Base-by-base conservation (phyloP, 768 basidiomycete genomes). In the Suillus discolor region DNA sequence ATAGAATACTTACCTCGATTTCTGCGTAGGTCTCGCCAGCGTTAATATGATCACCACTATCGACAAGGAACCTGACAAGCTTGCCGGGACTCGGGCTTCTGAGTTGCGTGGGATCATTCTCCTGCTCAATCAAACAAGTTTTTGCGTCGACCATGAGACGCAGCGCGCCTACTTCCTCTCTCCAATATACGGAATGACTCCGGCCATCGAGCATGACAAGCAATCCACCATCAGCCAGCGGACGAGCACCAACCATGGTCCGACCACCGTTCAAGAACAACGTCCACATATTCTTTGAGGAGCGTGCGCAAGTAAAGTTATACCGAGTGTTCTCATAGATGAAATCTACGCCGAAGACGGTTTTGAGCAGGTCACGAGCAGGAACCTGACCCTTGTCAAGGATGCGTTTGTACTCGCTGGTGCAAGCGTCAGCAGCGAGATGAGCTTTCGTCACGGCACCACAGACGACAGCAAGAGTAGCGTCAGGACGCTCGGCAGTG, bases 351-450 rank as follows among this genome's bases (percentile, higher is more conserved):
- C 91, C 89, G 79, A 98, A 98, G 69, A 97, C 96, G 13, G 97
- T 99, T 81, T 96, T 97, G 71, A 99, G 83, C 39, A 94, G 88
- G 72, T 99, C 97, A 64, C 92, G 92, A 16, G 92, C 89, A 9
- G 97, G 97, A 34, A 97, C 96, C 79, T 99, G 97, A 70, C 97
- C 97, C 78, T 99, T 99, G 78, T 99, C 96, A 67, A 99, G 86
- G 71, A 97, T 87, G 39, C 94, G 90, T 79, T 92, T 94, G 85
- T 98, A 99, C 77, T 97, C 95, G 61, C 84, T 83, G 84, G 93
- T 90, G 77, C 96, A 97, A 15, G 88, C 91, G 66, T 96, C 93
- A 15, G 92, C 92, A 12, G 91, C 90, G 39, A 99, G 84, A 75
- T 96, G 89, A 6, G 97, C 96, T 79, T 98, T 99, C 59, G 95